These are phyloP conservation scores for Schoenoplectus triqueter DNA, from an alignment of 202 grass and related monocot genomes.

Conservation along the genomic window DNA sequence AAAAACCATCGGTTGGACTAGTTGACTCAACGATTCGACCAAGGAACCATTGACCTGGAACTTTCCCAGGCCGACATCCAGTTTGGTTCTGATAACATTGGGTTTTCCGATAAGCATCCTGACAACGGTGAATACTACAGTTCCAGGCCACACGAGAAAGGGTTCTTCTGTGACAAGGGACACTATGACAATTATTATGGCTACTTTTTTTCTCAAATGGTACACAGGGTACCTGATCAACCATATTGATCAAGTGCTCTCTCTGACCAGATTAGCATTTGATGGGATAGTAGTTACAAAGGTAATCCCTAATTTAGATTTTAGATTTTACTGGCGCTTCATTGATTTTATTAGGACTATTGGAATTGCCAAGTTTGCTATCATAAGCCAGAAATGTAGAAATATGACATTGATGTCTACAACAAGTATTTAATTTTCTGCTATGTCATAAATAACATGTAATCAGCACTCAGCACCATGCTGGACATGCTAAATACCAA, in stretches of 20 bases:
- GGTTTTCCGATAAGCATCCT: constrained; percentile 27
- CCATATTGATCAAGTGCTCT: constrained; percentile 82
- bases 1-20: too few relatives aligned
- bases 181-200: constrained; percentile 90
- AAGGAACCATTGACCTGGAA: too few relatives aligned
- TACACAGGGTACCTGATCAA: constrained; percentile 74
- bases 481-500: neutral
- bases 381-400: constrained; percentile 1
- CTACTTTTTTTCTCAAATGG: constrained; percentile 91
- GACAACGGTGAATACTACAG: constrained; percentile 95
- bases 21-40: too few relatives aligned
- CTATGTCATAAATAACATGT: neutral
- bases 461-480: neutral
- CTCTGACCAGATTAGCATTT: constrained; percentile 84
- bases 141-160: constrained; percentile 84
- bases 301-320: constrained; percentile 43
- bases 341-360: neutral
- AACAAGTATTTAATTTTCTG: constrained; percentile 9
- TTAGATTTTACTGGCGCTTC: constrained; percentile 27
- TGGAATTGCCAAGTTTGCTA: neutral
- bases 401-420: neutral
- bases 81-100: too few relatives aligned
- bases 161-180: constrained; percentile 90
- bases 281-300: constrained; percentile 85
- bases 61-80: too few relatives aligned